Conservation (phyloP, 1,284 basidiomycete genomes). For the Fomitiporia mediterranea region DNA sequence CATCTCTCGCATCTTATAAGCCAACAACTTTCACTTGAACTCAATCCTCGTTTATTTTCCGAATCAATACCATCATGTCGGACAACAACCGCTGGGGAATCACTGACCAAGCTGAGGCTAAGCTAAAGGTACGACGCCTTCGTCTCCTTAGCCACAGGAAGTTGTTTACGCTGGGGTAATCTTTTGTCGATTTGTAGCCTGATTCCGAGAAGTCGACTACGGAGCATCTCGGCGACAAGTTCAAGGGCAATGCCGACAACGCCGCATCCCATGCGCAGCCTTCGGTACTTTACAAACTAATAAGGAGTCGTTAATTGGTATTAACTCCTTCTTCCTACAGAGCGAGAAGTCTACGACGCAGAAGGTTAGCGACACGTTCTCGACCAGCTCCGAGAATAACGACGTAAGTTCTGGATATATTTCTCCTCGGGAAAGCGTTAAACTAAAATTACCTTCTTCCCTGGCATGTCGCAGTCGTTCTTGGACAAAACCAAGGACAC, state of each 20-base stretch:
- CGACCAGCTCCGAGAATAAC: conserved; percentile 35
- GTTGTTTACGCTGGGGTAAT: no score
- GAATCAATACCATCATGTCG: conserved; percentile 13
- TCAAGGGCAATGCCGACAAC: conserved; percentile 38
- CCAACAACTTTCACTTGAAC: neutral
- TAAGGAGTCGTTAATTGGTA: no score
- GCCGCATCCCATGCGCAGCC: conserved; percentile 40
- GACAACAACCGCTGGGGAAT: conserved; percentile 40
- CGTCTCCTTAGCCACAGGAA: neutral
- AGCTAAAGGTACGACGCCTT: conserved; percentile 37
- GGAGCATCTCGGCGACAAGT: conserved; percentile 50
- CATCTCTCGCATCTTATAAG: neutral
- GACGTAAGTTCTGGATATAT: conserved; percentile 25
- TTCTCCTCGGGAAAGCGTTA: neutral
- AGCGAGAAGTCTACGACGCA: conserved; percentile 44
- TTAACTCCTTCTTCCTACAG: no score
- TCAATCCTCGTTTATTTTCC: neutral
- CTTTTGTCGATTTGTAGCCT: conserved; percentile 32
- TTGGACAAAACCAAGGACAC: conserved; percentile 48
- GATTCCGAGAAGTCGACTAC: conserved; percentile 50
- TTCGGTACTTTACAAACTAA: conserved; percentile 35
- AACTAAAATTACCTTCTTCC: neutral
- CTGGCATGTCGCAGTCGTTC: conserved; percentile 41
- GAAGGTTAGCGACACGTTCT: conserved; percentile 40
- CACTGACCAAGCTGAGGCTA: conserved; percentile 46